Evolutionary conservation across 1,284 basidiomycete genomes (phyloP).

Genomic region (Pulveroboletus sp.): DNA sequence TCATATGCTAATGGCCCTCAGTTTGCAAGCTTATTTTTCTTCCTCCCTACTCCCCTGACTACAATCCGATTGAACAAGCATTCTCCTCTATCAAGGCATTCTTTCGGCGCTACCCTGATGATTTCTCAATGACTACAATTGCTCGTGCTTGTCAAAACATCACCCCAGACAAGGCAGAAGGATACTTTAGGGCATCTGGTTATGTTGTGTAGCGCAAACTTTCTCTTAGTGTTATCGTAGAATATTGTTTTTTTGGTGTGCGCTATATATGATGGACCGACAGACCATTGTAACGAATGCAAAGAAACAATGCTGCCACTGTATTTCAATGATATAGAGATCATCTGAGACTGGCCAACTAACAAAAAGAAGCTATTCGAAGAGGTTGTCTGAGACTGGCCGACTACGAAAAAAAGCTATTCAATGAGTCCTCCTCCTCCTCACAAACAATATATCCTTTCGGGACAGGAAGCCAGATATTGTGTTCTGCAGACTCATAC

Average conservation of each 20-base stretch:
- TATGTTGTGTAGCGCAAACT: neutral
- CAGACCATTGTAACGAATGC: too few relatives aligned
- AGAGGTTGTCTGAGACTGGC: too few relatives aligned
- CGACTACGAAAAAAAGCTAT: too few relatives aligned
- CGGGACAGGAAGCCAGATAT: neutral
- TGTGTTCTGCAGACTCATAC: neutral
- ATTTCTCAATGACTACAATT: neutral
- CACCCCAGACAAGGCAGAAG: slow-evolving; percentile 4
- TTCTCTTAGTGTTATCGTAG: neutral
- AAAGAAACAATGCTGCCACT: too few relatives aligned
- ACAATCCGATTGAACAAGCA: neutral
- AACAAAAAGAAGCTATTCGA: too few relatives aligned
- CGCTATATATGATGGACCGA: too few relatives aligned
- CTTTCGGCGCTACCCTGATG: neutral
- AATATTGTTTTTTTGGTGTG: too few relatives aligned
- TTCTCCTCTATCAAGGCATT: neutral
- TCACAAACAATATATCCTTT: neutral
- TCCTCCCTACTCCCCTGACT: neutral
- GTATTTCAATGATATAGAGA: too few relatives aligned
- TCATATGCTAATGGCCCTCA: neutral
- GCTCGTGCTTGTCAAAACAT: slow-evolving; percentile 6
- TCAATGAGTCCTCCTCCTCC: neutral
- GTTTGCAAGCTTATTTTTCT: neutral
- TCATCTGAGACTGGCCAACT: too few relatives aligned
- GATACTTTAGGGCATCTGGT: slow-evolving; percentile 3